These are phyloP conservation scores for Arachis monticola DNA, from an alignment of 331 rosid genomes.

Conservation along the genomic window DNA sequence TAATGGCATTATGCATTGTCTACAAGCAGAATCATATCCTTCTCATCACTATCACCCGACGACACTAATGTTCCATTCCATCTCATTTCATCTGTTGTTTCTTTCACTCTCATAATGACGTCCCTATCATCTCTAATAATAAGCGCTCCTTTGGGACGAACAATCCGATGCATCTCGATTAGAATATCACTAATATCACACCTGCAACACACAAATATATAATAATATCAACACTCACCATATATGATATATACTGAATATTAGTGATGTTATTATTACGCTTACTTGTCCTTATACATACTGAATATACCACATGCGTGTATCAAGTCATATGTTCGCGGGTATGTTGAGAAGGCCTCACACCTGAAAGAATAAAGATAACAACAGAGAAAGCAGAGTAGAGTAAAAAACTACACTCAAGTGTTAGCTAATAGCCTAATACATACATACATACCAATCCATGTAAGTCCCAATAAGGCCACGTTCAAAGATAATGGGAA, in stretches of 20 bases:
- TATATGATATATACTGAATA: neutral
- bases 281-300: slow-evolving; percentile 62
- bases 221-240: too few relatives aligned
- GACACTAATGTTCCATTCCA: slow-evolving; percentile 48
- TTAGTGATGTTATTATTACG: too few relatives aligned
- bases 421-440: neutral
- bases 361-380: slow-evolving; percentile 48
- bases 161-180: slow-evolving; percentile 59
- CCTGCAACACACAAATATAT: slow-evolving; percentile 38
- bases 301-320: slow-evolving; percentile 59
- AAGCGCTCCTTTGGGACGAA: slow-evolving; percentile 57
- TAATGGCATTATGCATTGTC: slow-evolving; percentile 26
- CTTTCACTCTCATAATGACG: slow-evolving; percentile 49
- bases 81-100: slow-evolving; percentile 45
- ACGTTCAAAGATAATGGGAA: slow-evolving; percentile 55
- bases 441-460: slow-evolving; percentile 49
- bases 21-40: slow-evolving; percentile 46
- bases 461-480: slow-evolving; percentile 67
- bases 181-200: slow-evolving; percentile 54
- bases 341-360: slow-evolving; percentile 68
- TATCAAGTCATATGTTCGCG: slow-evolving; percentile 65
- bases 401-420: neutral
- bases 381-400: neutral
- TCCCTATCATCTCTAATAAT: slow-evolving; percentile 52
- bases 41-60: slow-evolving; percentile 39